Percentiles rank a stretch among this genome's conserved stretches.
phyloP scores from a whole-genome alignment of 331 rosid species.

The Quercus lobata region DNA sequence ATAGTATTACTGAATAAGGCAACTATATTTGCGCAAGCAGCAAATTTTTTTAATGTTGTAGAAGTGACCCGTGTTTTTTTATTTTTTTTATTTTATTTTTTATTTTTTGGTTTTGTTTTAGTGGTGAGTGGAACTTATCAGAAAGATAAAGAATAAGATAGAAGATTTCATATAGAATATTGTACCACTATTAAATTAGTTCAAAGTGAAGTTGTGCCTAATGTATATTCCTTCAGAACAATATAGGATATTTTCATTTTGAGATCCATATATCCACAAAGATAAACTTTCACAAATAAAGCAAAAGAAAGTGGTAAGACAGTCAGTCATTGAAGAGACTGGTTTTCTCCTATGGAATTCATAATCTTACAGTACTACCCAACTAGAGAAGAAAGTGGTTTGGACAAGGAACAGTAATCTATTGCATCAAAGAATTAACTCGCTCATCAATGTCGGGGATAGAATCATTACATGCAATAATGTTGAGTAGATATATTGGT shows the following conservation, averaged over 20 bases:
- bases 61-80: slow-evolving; percentile 13
- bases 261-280: no score
- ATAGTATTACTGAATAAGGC: not conserved
- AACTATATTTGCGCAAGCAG: slow-evolving; percentile 9
- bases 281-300: no score
- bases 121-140: no score
- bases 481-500: slow-evolving; percentile 19
- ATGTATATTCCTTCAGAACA: not conserved
- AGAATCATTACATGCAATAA: slow-evolving; percentile 7
- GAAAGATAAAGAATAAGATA: no score
- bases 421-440: not conserved
- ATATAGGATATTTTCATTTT: no score
- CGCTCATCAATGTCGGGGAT: not conserved
- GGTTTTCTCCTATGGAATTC: no score
- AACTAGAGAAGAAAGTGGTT: not conserved
- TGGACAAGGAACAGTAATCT: not conserved
- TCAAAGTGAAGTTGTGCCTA: slow-evolving; percentile 22
- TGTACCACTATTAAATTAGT: not conserved
- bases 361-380: no score
- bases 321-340: no score
- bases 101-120: no score
- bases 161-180: no score
- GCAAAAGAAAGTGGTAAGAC: no score
- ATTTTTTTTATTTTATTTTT: no score
- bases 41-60: slow-evolving; percentile 25